A percentile compares a stretch with the other conserved stretches of the same genome.
Conservation (phyloP, 1,284 basidiomycete genomes). For the Sanghuangporus weigelae region DNA sequence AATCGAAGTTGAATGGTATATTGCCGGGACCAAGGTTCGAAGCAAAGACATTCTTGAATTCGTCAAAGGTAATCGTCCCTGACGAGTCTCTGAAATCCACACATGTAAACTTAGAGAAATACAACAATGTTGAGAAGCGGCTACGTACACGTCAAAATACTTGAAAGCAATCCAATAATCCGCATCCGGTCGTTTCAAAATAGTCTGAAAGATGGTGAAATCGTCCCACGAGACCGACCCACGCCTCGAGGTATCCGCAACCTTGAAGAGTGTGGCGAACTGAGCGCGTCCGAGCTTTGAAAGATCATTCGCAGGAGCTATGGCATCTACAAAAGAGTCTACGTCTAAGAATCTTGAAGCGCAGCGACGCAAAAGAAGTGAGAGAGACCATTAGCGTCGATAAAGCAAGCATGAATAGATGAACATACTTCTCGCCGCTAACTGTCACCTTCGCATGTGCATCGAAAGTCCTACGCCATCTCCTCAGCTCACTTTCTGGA, state of each 20-base stretch:
- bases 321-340: conserved; percentile 88
- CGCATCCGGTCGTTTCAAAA: conserved; percentile 86
- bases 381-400: conserved; percentile 23
- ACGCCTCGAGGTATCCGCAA: conserved; percentile 77
- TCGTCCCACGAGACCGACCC: conserved; percentile 91
- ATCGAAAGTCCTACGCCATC: conserved; percentile 86
- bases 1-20: conserved; percentile 94
- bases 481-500: conserved; percentile 76
- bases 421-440: conserved; percentile 76
- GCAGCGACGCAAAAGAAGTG: neutral
- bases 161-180: conserved; percentile 96
- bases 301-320: conserved; percentile 81
- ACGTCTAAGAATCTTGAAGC: conserved; percentile 68
- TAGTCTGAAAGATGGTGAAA: conserved; percentile 88
- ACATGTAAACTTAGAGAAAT: neutral
- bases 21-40: conserved; percentile 75
- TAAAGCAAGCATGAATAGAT: conserved; percentile 1
- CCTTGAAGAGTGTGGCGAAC: conserved; percentile 84
- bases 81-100: conserved; percentile 63
- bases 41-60: conserved; percentile 88
- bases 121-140: neutral
- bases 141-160: conserved; percentile 87
- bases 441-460: conserved; percentile 65
- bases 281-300: conserved; percentile 81
- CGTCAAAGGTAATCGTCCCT: conserved; percentile 85